A percentile compares a stretch with the other conserved stretches of the same genome.
phyloP scores from a whole-genome alignment of 1,284 basidiomycete genomes.

The Trametes versicolor region DNA sequence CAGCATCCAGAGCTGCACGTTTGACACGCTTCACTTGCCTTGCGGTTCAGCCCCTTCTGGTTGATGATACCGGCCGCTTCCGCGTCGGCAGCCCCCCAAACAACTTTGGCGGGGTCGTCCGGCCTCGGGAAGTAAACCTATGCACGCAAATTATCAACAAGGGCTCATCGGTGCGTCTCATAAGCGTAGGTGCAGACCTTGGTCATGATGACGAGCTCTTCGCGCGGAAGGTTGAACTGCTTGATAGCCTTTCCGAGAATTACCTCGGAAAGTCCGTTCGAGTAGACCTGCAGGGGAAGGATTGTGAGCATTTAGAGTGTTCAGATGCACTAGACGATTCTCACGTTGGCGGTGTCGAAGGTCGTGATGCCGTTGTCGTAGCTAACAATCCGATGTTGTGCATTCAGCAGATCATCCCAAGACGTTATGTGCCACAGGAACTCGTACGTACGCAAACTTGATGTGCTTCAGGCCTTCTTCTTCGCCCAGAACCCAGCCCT shows the following conservation, averaged over 20 bases:
- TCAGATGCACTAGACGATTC: neutral
- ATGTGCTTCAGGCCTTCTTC: conserved; percentile 52
- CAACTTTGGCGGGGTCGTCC: conserved; percentile 46
- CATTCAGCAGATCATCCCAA: neutral
- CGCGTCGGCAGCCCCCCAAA: conserved; percentile 7
- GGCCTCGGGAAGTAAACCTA: conserved; percentile 26
- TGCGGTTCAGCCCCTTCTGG: conserved; percentile 47
- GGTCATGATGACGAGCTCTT: conserved; percentile 83
- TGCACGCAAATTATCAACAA: too few species aligned
- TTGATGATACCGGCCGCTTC: conserved; percentile 44
- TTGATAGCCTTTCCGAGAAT: conserved; percentile 86
- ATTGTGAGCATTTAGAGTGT: neutral
- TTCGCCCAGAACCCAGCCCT: conserved; percentile 51
- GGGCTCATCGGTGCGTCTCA: neutral
- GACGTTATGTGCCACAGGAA: neutral
- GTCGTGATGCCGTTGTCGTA: conserved; percentile 57
- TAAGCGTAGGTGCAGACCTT: conserved; percentile 55
- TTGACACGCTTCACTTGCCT: conserved; percentile 31
- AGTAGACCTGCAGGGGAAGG: conserved; percentile 11
- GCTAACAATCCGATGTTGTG: conserved; percentile 8
- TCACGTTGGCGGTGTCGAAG: conserved; percentile 63
- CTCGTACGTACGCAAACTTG: conserved; percentile 45
- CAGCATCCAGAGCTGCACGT: conserved; percentile 8
- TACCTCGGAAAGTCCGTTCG: conserved; percentile 62
- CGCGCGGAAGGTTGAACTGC: conserved; percentile 74